phyloP scores from a whole-genome alignment of 116 monocot species.

The Iris pallida region DNA sequence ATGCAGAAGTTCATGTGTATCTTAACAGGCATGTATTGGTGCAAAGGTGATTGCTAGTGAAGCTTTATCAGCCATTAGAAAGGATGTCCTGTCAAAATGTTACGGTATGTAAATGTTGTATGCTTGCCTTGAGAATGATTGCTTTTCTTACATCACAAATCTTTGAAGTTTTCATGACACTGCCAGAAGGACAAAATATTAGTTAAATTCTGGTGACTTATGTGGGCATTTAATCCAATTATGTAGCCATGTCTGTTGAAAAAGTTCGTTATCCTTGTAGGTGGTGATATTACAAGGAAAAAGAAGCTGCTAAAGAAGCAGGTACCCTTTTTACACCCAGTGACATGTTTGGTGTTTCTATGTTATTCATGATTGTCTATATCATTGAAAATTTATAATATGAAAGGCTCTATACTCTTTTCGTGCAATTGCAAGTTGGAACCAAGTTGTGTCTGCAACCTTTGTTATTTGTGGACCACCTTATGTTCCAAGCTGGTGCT shows the following conservation, averaged over 20 bases:
- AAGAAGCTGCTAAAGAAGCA: conserved; percentile 95
- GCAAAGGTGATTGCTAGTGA: conserved; percentile 97
- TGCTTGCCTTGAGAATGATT: background rate
- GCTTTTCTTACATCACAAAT: background rate
- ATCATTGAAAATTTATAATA: too few relatives aligned
- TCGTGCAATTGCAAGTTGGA: too few relatives aligned
- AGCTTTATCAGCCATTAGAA: conserved; percentile 86
- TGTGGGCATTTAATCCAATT: too few relatives aligned
- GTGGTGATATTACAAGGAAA: conserved; percentile 94
- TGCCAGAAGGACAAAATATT: too few relatives aligned
- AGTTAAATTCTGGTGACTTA: too few relatives aligned
- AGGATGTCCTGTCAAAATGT: conserved; percentile 95
- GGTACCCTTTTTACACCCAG: conserved; percentile 28
- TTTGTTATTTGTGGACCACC: too few relatives aligned
- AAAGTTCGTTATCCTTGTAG: conserved; percentile 24
- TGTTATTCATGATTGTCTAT: too few relatives aligned
- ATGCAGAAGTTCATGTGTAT: conserved; percentile 5
- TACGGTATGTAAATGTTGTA: conserved; percentile 51
- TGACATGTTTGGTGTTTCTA: too few relatives aligned
- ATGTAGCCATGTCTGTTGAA: background rate
- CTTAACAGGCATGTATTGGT: conserved; percentile 86
- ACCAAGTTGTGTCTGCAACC: too few relatives aligned
- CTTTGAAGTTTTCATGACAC: background rate
- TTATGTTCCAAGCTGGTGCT: too few relatives aligned
- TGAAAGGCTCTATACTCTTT: too few relatives aligned